Evolutionary conservation across 208 protist genomes (phyloP).

Genomic region (Trypanosoma rangeli): DNA sequence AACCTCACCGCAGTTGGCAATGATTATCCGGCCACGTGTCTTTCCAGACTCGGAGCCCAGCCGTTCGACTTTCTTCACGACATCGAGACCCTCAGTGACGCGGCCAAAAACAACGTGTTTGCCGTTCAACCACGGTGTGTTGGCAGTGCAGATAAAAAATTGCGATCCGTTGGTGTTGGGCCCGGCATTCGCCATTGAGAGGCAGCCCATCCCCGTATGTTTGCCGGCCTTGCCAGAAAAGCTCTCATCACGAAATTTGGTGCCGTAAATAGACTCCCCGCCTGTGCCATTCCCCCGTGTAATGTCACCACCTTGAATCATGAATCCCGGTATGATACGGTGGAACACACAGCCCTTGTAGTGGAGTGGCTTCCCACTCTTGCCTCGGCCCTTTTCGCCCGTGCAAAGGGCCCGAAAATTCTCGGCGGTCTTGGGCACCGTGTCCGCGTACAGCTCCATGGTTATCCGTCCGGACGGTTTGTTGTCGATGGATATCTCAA

Average conservation of each 20-base stretch:
- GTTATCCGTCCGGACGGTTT: conserved; percentile 79
- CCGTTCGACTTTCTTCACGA: conserved; percentile 83
- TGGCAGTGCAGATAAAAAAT: conserved; percentile 93
- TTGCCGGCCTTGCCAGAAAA: conserved; percentile 94
- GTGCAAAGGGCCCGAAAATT: conserved; percentile 95
- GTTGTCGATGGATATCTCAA: conserved; percentile 78
- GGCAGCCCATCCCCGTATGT: conserved; percentile 89
- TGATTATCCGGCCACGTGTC: conserved; percentile 56
- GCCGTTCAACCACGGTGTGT: conserved; percentile 87
- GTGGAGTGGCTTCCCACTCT: conserved; percentile 93
- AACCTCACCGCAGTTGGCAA: conserved; percentile 85
- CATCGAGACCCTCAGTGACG: conserved; percentile 79
- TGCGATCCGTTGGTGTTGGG: conserved; percentile 97
- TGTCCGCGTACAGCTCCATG: conserved; percentile 93
- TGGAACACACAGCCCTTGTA: conserved; percentile 97
- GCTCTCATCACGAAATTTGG: conserved; percentile 95
- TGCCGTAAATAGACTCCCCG: conserved; percentile 98
- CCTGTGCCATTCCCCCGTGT: conserved; percentile 96
- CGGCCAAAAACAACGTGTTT: conserved; percentile 97
- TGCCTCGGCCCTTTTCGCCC: conserved; percentile 90
- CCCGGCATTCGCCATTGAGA: conserved; percentile 99
- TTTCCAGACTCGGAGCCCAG: conserved; percentile 73
- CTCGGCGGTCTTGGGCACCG: conserved; percentile 93
- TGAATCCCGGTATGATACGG: conserved; percentile 96
- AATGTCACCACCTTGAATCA: conserved; percentile 98